Conservation (phyloP, 2,329 filamentous ascomycete genomes). For the Exophiala lecanii-corni region DNA sequence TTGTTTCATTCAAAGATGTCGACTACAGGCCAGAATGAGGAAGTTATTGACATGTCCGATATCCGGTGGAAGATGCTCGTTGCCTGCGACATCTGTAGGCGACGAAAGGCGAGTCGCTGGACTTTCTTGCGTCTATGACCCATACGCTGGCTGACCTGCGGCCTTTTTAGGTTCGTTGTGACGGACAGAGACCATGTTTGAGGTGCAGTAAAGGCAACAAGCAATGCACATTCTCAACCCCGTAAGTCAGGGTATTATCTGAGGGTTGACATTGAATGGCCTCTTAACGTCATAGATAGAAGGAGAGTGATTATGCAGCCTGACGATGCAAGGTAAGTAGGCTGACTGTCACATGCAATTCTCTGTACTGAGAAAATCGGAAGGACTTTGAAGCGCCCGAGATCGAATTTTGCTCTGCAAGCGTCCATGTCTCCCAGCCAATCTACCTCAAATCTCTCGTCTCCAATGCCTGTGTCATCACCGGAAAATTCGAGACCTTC, state of each 20-base stretch:
- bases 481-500: too few species aligned
- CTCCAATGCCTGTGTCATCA: too few species aligned
- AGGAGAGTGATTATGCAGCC: slow-evolving; percentile 7
- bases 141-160: background rate
- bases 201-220: slow-evolving; percentile 11
- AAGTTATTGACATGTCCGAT: slow-evolving; percentile 6
- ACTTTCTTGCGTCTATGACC: background rate
- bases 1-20: too few species aligned
- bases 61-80: slow-evolving; percentile 14
- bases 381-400: too few species aligned
- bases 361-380: too few species aligned
- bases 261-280: background rate
- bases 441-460: too few species aligned
- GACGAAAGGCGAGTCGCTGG: slow-evolving; percentile 1
- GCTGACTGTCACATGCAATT: too few species aligned
- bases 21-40: slow-evolving; percentile 2
- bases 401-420: too few species aligned
- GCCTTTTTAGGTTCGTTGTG: slow-evolving; percentile 8
- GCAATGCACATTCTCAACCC: slow-evolving; percentile 13
- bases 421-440: too few species aligned
- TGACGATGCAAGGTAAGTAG: slow-evolving; percentile 4
- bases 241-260: slow-evolving; percentile 1
- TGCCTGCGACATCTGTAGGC: slow-evolving; percentile 11
- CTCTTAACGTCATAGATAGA: slow-evolving; percentile 1
- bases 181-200: slow-evolving; percentile 11